A percentile compares a stretch with the other conserved stretches of the same genome.
phyloP scores from a whole-genome alignment of 768 basidiomycete species.

The Lactarius trivialis region DNA sequence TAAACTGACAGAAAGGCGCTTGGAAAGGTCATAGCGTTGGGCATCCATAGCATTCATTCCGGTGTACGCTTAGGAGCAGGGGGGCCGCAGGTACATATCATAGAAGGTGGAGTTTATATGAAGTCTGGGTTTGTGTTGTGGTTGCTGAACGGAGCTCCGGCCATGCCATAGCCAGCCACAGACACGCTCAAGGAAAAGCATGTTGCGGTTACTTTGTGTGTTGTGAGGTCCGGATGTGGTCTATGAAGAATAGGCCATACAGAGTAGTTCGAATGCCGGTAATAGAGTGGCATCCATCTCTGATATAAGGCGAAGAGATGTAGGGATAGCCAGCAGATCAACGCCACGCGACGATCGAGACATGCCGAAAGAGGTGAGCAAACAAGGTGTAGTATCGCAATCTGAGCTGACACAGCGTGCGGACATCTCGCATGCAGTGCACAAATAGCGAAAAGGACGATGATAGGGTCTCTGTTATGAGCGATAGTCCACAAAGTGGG shows the following conservation, averaged over 20 bases:
- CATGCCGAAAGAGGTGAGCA: conserved; percentile 10
- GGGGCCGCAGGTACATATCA: background rate
- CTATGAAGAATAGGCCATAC: conserved; percentile 2
- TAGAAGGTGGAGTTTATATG: background rate
- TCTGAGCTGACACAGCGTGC: conserved; percentile 3
- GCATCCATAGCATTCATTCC: conserved; percentile 8
- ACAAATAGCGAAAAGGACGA: background rate
- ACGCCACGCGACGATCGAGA: conserved; percentile 17
- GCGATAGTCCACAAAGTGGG: conserved; percentile 2
- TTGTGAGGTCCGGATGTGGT: background rate
- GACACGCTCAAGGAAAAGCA: background rate
- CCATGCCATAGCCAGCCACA: conserved; percentile 12
- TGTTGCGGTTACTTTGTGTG: conserved; percentile 3
- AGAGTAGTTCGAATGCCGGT: conserved; percentile 9
- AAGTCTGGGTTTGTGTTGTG: background rate
- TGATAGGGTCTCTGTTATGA: background rate
- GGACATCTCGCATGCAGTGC: conserved; percentile 5
- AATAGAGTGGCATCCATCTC: background rate
- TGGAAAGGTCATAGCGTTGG: conserved; percentile 14
- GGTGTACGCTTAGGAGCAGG: background rate
- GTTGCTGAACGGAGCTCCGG: conserved; percentile 1
- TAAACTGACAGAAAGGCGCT: conserved; percentile 7
- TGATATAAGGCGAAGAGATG: conserved; percentile 18
- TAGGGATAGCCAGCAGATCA: conserved; percentile 12
- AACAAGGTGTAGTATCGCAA: background rate